Percentiles rank a stretch among this genome's conserved stretches.
Evolutionary conservation across 768 basidiomycete species (phyloP).

Genomic region (Serpula lacrymans): DNA sequence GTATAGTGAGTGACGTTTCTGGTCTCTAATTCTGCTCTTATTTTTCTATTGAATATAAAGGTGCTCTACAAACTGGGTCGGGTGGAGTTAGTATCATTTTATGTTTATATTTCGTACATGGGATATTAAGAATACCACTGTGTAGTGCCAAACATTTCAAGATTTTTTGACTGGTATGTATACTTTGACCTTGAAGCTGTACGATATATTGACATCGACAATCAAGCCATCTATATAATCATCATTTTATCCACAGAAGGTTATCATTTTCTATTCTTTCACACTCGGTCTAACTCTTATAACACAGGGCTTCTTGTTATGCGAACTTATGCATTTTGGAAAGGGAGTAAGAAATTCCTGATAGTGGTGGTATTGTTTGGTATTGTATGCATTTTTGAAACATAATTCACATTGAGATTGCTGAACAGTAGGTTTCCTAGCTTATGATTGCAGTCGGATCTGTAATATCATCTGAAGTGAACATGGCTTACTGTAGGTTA

Average conservation of each 20-base stretch:
- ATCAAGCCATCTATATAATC: neutral
- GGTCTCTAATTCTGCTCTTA: neutral
- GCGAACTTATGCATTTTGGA: slow-evolving; percentile 24
- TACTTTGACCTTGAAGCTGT: neutral
- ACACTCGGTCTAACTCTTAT: slow-evolving; percentile 11
- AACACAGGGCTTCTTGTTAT: slow-evolving; percentile 20
- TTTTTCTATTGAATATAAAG: neutral
- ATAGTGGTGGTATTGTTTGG: slow-evolving; percentile 16
- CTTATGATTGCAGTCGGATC: no score
- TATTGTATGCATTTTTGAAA: no score
- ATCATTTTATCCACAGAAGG: neutral
- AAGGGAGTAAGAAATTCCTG: slow-evolving; percentile 13
- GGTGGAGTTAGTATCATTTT: neutral
- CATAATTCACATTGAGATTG: no score
- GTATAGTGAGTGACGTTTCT: slow-evolving; percentile 13
- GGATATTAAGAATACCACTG: no score
- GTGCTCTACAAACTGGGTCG: neutral
- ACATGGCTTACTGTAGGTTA: no score
- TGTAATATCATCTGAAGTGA: no score
- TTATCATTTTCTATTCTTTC: slow-evolving; percentile 9
- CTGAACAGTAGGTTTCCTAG: no score
- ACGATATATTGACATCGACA: neutral
- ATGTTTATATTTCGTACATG: neutral
- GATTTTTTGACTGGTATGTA: neutral
- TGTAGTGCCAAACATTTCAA: neutral